Base-by-base conservation (phyloP, 805 yeast genomes). In the Nakazawaea populi region DNA sequence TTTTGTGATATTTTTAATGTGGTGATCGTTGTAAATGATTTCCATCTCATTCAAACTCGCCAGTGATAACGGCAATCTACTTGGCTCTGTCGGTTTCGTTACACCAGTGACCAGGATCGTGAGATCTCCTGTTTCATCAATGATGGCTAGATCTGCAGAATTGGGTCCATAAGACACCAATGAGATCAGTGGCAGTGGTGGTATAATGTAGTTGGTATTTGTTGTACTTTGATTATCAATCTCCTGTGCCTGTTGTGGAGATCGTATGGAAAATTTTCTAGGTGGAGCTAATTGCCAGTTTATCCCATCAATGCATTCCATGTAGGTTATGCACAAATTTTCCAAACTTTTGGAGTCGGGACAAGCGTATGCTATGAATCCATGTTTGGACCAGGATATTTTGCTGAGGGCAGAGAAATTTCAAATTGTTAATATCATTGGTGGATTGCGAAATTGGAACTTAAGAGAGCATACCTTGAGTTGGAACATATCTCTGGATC, bases 381-480 rank as follows among this genome's bases (percentile, higher is more conserved):
- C 97, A 56, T 83, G 86, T 56, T 82, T 79, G 9, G 95, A 87
- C 96, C 96, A 89, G 9, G 89, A 76, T 8, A 85, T 74, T 45
- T 57, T 53, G 2, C 55, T 56, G 8, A 8, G 11, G 11, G 11
- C 8, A 32, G 11, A 9, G 35, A 32, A 32, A 32, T 9, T 9
- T 9, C 35, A 32, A 18, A 18, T 18, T 18, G 24, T 18, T 18
- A 18, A 18, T 18, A 18, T 18, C 24, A 18, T 18, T 18, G 24
- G 24, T 18, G 24, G 24, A 18, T 18, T 18, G 24, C 24, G 24
- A 18, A 18, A 18, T 18, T 18, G 24, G 24, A 18, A 18, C 24
- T 18, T 18, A 18, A 18, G 24, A 18, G 49, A 10, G 12, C 5
- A 34, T 30, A 49, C 52, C 18, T 18, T 18, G 35, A 10, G 12